These are phyloP conservation scores for Corymbia maculata DNA, from an alignment of 345 rosid species.

Conservation along the genomic window DNA sequence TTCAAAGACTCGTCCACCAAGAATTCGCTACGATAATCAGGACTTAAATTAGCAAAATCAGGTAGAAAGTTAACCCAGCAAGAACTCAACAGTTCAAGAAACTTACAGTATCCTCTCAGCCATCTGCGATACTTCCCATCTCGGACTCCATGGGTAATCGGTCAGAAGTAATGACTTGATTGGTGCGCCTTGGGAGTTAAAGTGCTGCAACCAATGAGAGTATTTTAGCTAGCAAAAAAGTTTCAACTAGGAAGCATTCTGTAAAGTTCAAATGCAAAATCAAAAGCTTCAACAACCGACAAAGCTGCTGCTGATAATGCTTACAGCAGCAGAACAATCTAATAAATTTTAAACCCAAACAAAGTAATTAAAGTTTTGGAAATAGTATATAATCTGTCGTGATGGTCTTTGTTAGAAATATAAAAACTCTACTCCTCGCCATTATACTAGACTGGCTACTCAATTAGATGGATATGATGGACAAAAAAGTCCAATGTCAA, in stretches of 20 bases:
- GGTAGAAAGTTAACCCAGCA: not conserved
- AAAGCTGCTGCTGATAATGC: not conserved
- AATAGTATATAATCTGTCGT: not conserved
- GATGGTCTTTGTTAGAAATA: not conserved
- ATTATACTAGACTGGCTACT: not conserved
- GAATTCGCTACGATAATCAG: conserved; percentile 45
- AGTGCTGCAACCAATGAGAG: conserved; percentile 35
- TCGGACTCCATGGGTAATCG: conserved; percentile 96
- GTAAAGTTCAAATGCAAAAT: not conserved
- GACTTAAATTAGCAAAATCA: not conserved
- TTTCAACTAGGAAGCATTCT: not conserved
- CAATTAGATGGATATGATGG: not conserved
- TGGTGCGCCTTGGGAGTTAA: conserved; percentile 43
- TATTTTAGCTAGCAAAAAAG: not conserved
- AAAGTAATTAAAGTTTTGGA: not conserved
- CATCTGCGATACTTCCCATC: conserved; percentile 81
- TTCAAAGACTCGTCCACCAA: conserved; percentile 57
- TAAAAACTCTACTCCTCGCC: not conserved
- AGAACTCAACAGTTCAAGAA: not conserved
- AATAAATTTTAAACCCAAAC: not conserved
- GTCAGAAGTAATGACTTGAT: conserved; percentile 47
- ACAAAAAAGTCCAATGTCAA: not conserved
- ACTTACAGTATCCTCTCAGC: conserved; percentile 79
- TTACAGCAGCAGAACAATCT: not conserved
- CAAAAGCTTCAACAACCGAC: not conserved